phyloP scores from a whole-genome alignment of 768 basidiomycete genomes.

The Butyriboletus loyo region DNA sequence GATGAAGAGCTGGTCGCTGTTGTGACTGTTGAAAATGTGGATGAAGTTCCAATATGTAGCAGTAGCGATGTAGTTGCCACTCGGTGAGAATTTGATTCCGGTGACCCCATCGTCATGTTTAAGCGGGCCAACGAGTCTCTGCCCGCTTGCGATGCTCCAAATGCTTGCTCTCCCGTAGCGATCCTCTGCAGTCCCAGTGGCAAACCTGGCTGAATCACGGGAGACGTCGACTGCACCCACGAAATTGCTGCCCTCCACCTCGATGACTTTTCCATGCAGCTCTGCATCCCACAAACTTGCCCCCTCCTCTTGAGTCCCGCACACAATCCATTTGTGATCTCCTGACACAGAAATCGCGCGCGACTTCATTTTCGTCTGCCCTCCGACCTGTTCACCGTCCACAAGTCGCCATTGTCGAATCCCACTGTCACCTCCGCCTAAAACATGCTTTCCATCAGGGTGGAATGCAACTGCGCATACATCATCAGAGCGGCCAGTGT shows the following conservation, averaged over 20 bases:
- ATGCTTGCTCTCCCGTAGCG: background rate
- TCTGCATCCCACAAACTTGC: too few relatives aligned
- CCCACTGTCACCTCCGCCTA: too few relatives aligned
- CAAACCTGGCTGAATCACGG: background rate
- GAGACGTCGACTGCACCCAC: background rate
- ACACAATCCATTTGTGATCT: too few relatives aligned
- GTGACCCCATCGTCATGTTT: background rate
- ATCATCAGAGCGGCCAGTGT: too few relatives aligned
- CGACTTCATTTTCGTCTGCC: too few relatives aligned
- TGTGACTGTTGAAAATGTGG: background rate
- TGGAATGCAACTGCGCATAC: too few relatives aligned
- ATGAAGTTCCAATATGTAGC: rapidly evolving
- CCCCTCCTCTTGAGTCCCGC: too few relatives aligned
- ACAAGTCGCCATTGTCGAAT: too few relatives aligned
- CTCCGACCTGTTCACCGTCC: too few relatives aligned
- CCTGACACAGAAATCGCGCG: too few relatives aligned
- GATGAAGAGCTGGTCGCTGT: background rate
- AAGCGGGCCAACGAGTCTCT: background rate
- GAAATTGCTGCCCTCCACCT: background rate
- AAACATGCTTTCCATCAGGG: too few relatives aligned
- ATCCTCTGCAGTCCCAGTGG: background rate
- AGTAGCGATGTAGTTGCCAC: background rate
- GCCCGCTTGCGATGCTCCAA: background rate
- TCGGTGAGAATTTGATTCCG: background rate
- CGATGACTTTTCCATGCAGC: too few relatives aligned